Evolutionary conservation across 2,329 filamentous ascomycete species (phyloP), one percentile per base, ranked within the genome.

Genomic region (Endoconidiophora laricicola): DNA sequence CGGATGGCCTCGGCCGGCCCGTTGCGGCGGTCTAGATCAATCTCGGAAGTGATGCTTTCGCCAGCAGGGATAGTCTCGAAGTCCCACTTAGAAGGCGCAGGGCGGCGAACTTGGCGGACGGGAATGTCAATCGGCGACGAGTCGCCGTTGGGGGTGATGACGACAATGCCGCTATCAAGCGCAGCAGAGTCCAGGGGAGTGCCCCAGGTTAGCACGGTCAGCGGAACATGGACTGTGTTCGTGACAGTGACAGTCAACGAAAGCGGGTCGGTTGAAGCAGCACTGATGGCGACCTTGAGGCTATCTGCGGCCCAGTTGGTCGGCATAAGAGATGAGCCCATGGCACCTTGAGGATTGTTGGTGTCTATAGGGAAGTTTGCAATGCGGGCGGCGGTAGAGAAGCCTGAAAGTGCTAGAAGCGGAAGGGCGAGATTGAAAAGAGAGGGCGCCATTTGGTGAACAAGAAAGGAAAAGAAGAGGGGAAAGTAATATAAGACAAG

Each of bases 181-280:
- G 64, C 67, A 14, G 68, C 47, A 0, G 61, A 58, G 54, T 71
- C 69, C n/a, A 71, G 59, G n/a, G 69, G 69, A 0, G 68, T 67
- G 45, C 65, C 60, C 61, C 69, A 71, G 3, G 56, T 59, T 36
- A 71, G 61, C 20, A 71, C 55, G 1, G 66, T 70, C 48, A 70
- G 60, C 1, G 66, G 57, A 3, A 55, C 50, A 2, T 60, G 55
- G 49, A 65, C 61, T 9, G 59, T 62, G 59, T 71, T 70, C 44
- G 62, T 66, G 39, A 71, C 63, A 1, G 58, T 59, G 39, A 67
- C 56, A 7, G 59, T 60, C 24, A 71, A 54, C 4, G 61, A 60
- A 3, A 62, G 62, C 16, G 66, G 63, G 43, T 42, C 41, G 37
- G 46, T 26, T 12, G 33, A 16, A 10, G 22, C 46, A 23, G 46